Evolutionary conservation across 2,329 filamentous ascomycete species (phyloP), one percentile per base, ranked within the genome.

Genomic region (Pezicula neosporulosa): DNA sequence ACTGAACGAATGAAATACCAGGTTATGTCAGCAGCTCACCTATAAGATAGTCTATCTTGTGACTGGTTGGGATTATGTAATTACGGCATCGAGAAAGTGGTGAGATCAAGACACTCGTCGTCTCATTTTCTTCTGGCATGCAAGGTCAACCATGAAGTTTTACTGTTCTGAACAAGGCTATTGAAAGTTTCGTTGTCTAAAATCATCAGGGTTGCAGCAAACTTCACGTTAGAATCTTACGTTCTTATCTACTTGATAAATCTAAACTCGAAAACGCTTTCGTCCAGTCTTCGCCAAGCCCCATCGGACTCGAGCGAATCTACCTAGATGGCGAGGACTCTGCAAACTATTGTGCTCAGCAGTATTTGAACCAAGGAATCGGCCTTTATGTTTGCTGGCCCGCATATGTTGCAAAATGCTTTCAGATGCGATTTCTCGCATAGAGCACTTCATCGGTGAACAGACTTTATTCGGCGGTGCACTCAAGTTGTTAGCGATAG

Each of bases 21-120:
- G 42, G 21, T 44, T 44, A 44, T 44, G 42, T 44, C 42, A 44
- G 42, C 42, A 44, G 42, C 42, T 44, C 21, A 44, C 42, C 42
- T 28, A 13, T 44, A 44, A 44, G 21, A n/a, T 44, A 44, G 42
- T 44, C 42, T 44, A 44, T 16, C 42, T 16, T 9, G 12, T 28
- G 42, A 12, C n/a, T 44, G 33, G 21, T 28, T n/a, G 10, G 21
- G 42, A 44, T 44, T 44, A 44, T 44, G 42, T 44, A 44, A 44
- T 30, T 30, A 28, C 42, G 42, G 13, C 19, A 44, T 30, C 6
- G 37, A 2, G 10, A 3, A 15, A 15, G 12, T 13, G 30, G 12
- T 33, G 9, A 10, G 30, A 33, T 13, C 30, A 33, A 13, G 10
- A 12, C 7, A 13, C 12, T 15, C n/a, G 12, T 39, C 12, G 15